These are phyloP conservation scores for Zymoseptoria crescenta DNA, from an alignment of 2,329 filamentous ascomycete species.

Conservation along the genomic window DNA sequence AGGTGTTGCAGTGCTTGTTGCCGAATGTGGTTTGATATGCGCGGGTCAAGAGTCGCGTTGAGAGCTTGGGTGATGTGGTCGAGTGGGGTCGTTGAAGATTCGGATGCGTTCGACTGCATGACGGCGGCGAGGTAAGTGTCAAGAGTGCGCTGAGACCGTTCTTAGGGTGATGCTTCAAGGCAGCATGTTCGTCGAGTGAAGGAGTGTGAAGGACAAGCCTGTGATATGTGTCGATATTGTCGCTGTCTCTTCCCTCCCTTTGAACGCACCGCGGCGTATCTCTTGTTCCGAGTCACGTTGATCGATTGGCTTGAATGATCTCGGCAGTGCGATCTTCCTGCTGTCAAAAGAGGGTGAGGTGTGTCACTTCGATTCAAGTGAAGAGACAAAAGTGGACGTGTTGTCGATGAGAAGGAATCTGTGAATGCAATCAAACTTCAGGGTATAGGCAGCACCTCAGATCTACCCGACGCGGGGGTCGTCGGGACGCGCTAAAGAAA, in stretches of 20 bases:
- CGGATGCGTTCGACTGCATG: neutral
- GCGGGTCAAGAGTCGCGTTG: constrained; percentile 75
- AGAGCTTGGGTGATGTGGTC: constrained; percentile 74
- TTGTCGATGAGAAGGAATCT: neutral
- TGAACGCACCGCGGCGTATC: neutral
- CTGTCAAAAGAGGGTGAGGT: neutral
- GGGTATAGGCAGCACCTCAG: neutral
- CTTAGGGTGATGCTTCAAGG: neutral
- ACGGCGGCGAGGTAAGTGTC: neutral
- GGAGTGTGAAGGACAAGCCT: neutral
- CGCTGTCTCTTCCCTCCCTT: neutral
- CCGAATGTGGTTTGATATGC: constrained; percentile 72
- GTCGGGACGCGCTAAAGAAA: neutral
- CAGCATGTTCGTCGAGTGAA: neutral
- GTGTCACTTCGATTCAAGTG: neutral
- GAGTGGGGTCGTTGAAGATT: constrained; percentile 31
- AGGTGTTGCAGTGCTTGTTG: constrained; percentile 78
- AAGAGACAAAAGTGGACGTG: neutral
- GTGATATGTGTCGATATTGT: neutral
- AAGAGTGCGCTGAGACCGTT: neutral
- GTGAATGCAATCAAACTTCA: neutral
- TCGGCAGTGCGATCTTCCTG: neutral
- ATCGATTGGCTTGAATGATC: neutral
- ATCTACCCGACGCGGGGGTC: neutral
- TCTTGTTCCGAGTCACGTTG: neutral